phyloP scores from a whole-genome alignment of 495 filamentous ascomycete genomes.

The Apodospora peruviana region DNA sequence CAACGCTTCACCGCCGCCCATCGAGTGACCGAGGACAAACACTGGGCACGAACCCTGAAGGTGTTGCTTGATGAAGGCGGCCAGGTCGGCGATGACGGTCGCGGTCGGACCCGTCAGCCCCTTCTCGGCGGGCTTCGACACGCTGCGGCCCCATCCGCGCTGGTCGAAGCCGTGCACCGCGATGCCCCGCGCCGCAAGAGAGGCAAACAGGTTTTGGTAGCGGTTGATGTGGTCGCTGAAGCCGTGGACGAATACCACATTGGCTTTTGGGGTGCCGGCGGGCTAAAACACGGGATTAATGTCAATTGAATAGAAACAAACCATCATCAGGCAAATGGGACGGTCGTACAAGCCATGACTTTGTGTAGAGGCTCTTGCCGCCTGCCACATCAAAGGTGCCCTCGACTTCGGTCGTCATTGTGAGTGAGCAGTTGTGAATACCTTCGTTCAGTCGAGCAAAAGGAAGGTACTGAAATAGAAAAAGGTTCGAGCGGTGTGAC shows the following conservation, averaged over 20 bases:
- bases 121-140: slow-evolving; percentile 40
- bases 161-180: slow-evolving; percentile 74
- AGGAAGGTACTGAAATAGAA: background rate
- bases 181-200: slow-evolving; percentile 65
- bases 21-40: slow-evolving; percentile 82
- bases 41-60: slow-evolving; percentile 33
- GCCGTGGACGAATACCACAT: slow-evolving; percentile 75
- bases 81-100: slow-evolving; percentile 70
- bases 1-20: slow-evolving; percentile 70
- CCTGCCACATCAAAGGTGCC: slow-evolving; percentile 47
- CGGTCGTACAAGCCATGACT: slow-evolving; percentile 72
- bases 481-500: background rate
- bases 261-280: slow-evolving; percentile 50
- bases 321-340: background rate
- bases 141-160: slow-evolving; percentile 59
- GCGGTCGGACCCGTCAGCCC: slow-evolving; percentile 68
- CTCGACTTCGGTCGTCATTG: slow-evolving; percentile 44
- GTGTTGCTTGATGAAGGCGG: slow-evolving; percentile 53
- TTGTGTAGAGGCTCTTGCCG: slow-evolving; percentile 65
- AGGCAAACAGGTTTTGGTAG: slow-evolving; percentile 63
- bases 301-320: background rate
- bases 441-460: background rate
- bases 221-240: slow-evolving; percentile 81
- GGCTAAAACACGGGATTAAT: slow-evolving; percentile 32
- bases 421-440: slow-evolving; percentile 2